Conservation (phyloP, 805 yeast species). For the Sugiyamaella qingdaonensis region DNA sequence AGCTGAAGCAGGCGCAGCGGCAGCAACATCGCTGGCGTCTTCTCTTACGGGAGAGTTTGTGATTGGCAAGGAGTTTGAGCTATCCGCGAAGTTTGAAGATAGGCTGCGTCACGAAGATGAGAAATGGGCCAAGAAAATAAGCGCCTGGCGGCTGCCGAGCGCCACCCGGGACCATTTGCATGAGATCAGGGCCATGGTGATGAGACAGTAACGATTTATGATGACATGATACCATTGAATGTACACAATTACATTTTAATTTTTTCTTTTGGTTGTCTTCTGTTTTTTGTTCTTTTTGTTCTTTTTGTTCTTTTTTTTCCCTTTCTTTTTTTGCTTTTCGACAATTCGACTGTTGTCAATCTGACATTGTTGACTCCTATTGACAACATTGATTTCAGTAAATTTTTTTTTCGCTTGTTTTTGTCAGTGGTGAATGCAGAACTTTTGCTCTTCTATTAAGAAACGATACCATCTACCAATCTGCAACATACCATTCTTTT, state of each 20-base stretch:
- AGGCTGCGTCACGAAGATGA: conserved; percentile 32
- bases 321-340: too few species aligned
- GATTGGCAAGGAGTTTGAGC: conserved; percentile 33
- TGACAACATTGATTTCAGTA: too few species aligned
- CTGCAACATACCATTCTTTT: too few species aligned
- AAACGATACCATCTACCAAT: too few species aligned
- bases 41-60: conserved; percentile 22
- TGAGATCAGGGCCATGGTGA: conserved; percentile 34
- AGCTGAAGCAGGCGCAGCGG: not conserved
- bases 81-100: conserved; percentile 25
- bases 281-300: not conserved
- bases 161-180: conserved; percentile 26
- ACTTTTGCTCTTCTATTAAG: too few species aligned
- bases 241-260: not conserved
- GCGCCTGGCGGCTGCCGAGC: conserved; percentile 32
- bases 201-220: conserved; percentile 17
- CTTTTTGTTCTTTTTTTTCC: too few species aligned
- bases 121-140: conserved; percentile 32
- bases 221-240: not conserved
- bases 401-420: too few species aligned
- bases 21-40: conserved; percentile 5
- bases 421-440: too few species aligned
- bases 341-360: too few species aligned
- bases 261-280: not conserved
- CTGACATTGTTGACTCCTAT: too few species aligned